phyloP scores from a whole-genome alignment of 2,329 filamentous ascomycete genomes.

The Botrytis galanthina region DNA sequence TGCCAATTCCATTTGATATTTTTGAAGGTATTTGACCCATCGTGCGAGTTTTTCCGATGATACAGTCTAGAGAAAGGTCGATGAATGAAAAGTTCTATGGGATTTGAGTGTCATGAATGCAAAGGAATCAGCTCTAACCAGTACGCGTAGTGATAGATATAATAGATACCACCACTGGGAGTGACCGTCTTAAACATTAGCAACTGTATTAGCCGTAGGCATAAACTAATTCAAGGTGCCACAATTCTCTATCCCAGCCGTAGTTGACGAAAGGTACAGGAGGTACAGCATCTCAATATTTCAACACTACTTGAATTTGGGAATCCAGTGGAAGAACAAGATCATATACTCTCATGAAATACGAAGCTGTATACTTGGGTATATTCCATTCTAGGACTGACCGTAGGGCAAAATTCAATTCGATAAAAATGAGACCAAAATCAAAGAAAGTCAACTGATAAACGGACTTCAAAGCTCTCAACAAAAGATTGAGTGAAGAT shows the following conservation, averaged over 20 bases:
- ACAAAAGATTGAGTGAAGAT: not conserved
- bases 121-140: rapidly evolving
- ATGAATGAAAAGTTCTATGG: not conserved
- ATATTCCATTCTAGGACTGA: not conserved
- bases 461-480: not conserved
- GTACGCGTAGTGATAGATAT: not conserved
- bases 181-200: not conserved
- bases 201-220: not conserved
- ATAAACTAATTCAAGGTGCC: not conserved
- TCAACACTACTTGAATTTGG: not conserved
- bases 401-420: not conserved
- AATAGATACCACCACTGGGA: not conserved
- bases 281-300: not conserved
- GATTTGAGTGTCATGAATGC: not conserved
- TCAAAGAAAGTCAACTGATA: not conserved
- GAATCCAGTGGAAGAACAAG: not conserved
- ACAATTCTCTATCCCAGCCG: not conserved
- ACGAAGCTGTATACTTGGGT: not conserved
- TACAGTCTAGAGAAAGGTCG: rapidly evolving
- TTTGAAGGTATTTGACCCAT: conserved; percentile 6
- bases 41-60: not conserved
- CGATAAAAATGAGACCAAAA: not conserved
- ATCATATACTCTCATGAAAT: not conserved
- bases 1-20: not conserved
- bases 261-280: not conserved